Base-by-base conservation (phyloP, 2,329 filamentous ascomycete genomes). In the Pseudogymnoascus sp. region DNA sequence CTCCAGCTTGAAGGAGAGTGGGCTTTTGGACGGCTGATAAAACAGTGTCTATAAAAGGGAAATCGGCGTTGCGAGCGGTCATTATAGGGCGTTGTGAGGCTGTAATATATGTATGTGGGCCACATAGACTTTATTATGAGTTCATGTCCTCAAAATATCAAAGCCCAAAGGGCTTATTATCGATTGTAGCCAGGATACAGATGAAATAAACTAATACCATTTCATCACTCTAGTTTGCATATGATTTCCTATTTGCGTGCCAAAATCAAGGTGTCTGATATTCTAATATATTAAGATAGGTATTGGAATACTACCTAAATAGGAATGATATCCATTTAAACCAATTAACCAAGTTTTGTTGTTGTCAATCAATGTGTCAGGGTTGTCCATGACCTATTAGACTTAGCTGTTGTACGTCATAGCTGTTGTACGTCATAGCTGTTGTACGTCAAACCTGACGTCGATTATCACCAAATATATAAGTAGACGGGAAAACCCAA, bases 1-100 rank as follows among this genome's bases (percentile, higher is more conserved):
- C 77, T 86, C 88, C 73, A 90, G 85, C 67, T 76, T 97, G 71
- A 89, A 91, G 76, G 92, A 96, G 75, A 94, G 89, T 68, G 93
- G 93, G 2, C 86, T 96, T 67, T 76, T 97, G 66, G 92, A 92
- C 70, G 82, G 81, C 35, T 71, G 29, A 40, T 9, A n/a, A 26
- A 3, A 15, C 21, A 15, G 57, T 54, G 47, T 17, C 47, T 54
- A 54, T 54, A 54, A 33, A 54, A 54, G 47, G 47, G 47, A 54
- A 54, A 54, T 54, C 47, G 47, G 47, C 47, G 47, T 54, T 54
- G 44, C 47, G 47, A 54, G 47, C 47, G 47, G 47, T 54, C 47
- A 54, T 54, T 54, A 54, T 54, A 33, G 47, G 47, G 47, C 47
- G 47, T 54, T 54, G 47, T 54, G 47, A 54, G 47, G 47, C 47